Evolutionary conservation across 768 basidiomycete species (phyloP).

Genomic region (Ephemerocybe angulata): DNA sequence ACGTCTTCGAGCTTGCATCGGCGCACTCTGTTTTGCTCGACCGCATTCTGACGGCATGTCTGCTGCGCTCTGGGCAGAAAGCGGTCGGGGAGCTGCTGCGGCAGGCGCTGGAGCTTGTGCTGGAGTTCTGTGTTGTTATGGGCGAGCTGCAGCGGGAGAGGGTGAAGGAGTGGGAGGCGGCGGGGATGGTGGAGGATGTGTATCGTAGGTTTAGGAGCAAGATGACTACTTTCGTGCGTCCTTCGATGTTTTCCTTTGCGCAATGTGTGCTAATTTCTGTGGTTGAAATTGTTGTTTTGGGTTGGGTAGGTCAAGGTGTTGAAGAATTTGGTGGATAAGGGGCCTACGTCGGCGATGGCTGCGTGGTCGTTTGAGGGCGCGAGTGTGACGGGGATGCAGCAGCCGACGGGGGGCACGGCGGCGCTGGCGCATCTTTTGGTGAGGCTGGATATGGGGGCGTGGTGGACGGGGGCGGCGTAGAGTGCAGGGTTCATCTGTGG

Average conservation of each 20-base stretch:
- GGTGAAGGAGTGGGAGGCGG: conserved; percentile 65
- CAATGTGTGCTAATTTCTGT: neutral
- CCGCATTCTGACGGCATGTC: conserved; percentile 71
- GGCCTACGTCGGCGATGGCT: conserved; percentile 22
- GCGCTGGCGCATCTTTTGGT: conserved; percentile 53
- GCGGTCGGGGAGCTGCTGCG: conserved; percentile 63
- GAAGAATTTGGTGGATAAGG: conserved; percentile 55
- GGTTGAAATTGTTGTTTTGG: conserved; percentile 9
- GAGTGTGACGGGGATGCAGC: conserved; percentile 26
- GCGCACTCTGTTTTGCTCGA: conserved; percentile 69
- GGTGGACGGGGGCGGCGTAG: conserved; percentile 41
- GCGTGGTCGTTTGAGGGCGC: conserved; percentile 15
- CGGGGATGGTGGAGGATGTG: conserved; percentile 50
- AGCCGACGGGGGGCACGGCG: conserved; percentile 48
- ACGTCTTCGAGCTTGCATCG: conserved; percentile 69
- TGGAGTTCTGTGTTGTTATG: conserved; percentile 64
- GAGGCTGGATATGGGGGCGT: conserved; percentile 51
- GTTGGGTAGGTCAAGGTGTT: conserved; percentile 49
- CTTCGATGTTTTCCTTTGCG: neutral
- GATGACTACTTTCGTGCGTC: conserved; percentile 56
- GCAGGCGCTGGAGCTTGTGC: conserved; percentile 56
- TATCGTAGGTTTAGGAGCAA: conserved; percentile 50
- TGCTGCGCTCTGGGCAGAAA: conserved; percentile 66
- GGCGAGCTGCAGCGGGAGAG: conserved; percentile 54
- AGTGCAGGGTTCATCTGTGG: no score